These are phyloP conservation scores for Capronia americana DNA, from an alignment of 2,329 filamentous ascomycete species.

Conservation along the genomic window DNA sequence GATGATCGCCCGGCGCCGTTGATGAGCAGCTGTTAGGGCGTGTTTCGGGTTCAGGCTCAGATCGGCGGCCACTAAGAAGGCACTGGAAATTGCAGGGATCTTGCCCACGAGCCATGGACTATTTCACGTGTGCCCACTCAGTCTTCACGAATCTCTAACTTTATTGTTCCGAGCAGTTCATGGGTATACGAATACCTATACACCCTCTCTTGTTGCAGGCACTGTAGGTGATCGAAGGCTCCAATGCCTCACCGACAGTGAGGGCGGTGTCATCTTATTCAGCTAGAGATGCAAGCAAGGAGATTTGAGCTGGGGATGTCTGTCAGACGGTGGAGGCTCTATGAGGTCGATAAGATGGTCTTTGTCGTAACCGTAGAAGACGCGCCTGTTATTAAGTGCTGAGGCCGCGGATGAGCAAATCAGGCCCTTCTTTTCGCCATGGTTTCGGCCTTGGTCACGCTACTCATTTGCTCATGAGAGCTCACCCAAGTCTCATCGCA, in stretches of 20 bases:
- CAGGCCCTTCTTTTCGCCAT: background rate
- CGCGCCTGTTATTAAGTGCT: background rate
- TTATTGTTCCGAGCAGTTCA: background rate
- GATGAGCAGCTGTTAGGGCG: conserved; percentile 35
- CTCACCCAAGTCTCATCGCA: background rate
- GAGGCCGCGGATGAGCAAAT: background rate
- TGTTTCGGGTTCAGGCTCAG: conserved; percentile 35
- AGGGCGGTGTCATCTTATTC: background rate
- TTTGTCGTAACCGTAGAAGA: background rate
- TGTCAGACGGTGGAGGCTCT: background rate
- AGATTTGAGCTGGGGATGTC: background rate
- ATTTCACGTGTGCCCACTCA: background rate
- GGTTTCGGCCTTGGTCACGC: background rate
- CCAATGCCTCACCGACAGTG: background rate
- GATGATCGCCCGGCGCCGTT: conserved; percentile 6
- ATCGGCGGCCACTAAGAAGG: conserved; percentile 3
- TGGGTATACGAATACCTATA: background rate
- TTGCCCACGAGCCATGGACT: background rate
- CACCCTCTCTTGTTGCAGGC: background rate
- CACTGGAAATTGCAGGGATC: conserved; percentile 33
- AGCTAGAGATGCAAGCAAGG: background rate
- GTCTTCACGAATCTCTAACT: background rate
- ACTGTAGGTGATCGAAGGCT: background rate
- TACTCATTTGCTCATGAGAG: background rate
- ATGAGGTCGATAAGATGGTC: background rate